Evolutionary conservation across 2,329 filamentous ascomycete genomes (phyloP).

Genomic region (Cladosporium sp.): DNA sequence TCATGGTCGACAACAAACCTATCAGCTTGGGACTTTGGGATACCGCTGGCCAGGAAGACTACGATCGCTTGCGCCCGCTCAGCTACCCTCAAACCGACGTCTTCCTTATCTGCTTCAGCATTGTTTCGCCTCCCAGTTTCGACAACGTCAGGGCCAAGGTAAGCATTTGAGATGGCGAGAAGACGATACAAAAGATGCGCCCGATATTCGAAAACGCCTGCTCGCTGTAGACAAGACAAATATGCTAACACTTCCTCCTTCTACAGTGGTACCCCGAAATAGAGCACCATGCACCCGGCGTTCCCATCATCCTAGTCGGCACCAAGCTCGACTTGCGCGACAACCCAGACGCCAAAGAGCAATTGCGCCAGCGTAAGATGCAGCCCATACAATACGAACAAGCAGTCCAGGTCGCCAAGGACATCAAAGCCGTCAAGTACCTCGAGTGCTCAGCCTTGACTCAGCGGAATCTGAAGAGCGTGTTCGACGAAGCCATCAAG

Average conservation of each 20-base stretch:
- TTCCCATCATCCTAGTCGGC: slow-evolving; percentile 93
- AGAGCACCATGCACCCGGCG: slow-evolving; percentile 89
- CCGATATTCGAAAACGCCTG: neutral
- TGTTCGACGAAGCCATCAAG: slow-evolving; percentile 98
- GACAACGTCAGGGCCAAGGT: slow-evolving; percentile 99
- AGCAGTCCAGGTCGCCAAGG: slow-evolving; percentile 81
- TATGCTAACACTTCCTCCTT: neutral
- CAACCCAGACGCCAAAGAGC: slow-evolving; percentile 75
- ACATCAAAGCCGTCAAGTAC: slow-evolving; percentile 95
- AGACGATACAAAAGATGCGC: no score
- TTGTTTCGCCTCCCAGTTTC: slow-evolving; percentile 94
- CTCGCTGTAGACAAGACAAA: neutral
- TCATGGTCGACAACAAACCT: slow-evolving; percentile 97
- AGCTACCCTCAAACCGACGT: slow-evolving; percentile 99
- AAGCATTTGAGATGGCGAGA: slow-evolving; percentile 26
- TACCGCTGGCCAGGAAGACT: slow-evolving; percentile 98
- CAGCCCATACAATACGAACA: slow-evolving; percentile 94
- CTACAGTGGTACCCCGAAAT: slow-evolving; percentile 95
- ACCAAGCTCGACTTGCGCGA: slow-evolving; percentile 96
- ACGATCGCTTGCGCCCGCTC: slow-evolving; percentile 87
- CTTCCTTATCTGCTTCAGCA: slow-evolving; percentile 97
- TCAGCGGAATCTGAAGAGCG: slow-evolving; percentile 94
- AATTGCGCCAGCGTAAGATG: slow-evolving; percentile 87
- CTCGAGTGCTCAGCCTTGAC: slow-evolving; percentile 96
- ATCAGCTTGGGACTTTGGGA: slow-evolving; percentile 97